These are phyloP conservation scores for Spergularia bocconei DNA, from an alignment of 148 eudicot genomes.

Conservation along the genomic window DNA sequence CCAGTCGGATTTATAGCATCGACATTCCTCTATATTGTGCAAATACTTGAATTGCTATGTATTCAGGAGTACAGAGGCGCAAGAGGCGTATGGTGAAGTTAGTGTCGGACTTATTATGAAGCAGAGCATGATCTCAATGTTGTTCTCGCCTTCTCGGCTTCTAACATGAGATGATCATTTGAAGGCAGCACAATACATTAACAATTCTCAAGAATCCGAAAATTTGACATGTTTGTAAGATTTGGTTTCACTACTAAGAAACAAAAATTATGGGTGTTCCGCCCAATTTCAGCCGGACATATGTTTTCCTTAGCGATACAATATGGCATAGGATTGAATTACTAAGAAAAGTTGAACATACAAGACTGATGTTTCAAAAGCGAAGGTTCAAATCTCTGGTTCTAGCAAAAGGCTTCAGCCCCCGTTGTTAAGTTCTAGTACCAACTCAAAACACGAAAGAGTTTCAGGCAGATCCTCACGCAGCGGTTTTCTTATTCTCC, in stretches of 20 bases:
- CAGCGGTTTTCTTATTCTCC: conserved; percentile 48
- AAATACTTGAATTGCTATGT: no score
- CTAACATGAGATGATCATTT: neutral
- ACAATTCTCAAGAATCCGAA: neutral
- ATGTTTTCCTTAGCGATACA: neutral
- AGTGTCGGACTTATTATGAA: no score
- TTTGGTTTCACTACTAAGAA: no score
- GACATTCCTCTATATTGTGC: no score
- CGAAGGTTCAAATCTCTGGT: conserved; percentile 9
- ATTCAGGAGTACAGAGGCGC: no score
- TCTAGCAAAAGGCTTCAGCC: conserved; percentile 9
- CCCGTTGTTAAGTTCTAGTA: neutral
- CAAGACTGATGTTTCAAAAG: conserved; percentile 10
- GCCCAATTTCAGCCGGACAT: no score
- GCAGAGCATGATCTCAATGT: no score
- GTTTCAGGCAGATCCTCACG: conserved; percentile 16
- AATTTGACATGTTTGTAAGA: no score
- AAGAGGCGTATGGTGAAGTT: no score
- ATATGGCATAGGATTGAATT: neutral
- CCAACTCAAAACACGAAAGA: neutral
- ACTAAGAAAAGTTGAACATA: neutral
- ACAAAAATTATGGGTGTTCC: no score
- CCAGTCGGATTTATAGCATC: no score
- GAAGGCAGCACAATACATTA: neutral
- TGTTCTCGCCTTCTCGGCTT: neutral